These are phyloP conservation scores for Chaetomium fimeti DNA, from an alignment of 495 filamentous ascomycete genomes.

Conservation along the genomic window DNA sequence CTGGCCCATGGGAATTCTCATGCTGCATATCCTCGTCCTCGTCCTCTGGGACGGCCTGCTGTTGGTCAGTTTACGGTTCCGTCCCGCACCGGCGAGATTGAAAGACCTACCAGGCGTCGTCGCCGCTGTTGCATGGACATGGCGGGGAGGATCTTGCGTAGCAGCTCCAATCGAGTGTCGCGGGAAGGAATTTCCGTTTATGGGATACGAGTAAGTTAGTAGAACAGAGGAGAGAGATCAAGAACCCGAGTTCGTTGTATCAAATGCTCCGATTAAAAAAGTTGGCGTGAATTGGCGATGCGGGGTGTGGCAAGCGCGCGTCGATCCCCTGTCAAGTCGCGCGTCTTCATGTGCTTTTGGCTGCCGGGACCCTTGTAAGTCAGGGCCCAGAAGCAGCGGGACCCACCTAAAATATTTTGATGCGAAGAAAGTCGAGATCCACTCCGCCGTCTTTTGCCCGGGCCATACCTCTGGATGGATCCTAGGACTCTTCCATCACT, in stretches of 20 bases:
- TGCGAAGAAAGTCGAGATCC: conserved; percentile 15
- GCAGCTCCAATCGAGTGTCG: too few species aligned
- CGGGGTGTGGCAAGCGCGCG: conserved; percentile 5
- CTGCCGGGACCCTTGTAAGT: conserved; percentile 16
- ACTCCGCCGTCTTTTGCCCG: not conserved
- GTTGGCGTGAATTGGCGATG: not conserved
- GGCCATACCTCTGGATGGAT: not conserved
- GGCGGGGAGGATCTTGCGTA: not conserved
- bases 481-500: not conserved
- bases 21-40: conserved; percentile 30
- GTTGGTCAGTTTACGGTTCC: conserved; percentile 5
- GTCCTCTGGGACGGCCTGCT: conserved; percentile 23
- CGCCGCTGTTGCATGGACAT: conserved; percentile 22
- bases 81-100: not conserved
- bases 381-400: not conserved
- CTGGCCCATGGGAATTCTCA: conserved; percentile 17
- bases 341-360: conserved; percentile 26
- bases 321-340: conserved; percentile 18
- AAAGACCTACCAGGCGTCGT: conserved; percentile 17
- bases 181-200: too few species aligned
- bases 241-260: too few species aligned
- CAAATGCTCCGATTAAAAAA: too few species aligned
- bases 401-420: conserved; percentile 35
- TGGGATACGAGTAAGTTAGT: too few species aligned
- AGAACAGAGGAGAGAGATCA: too few species aligned